phyloP scores from a whole-genome alignment of 305 asterid genomes.

The Solanum hybrid region DNA sequence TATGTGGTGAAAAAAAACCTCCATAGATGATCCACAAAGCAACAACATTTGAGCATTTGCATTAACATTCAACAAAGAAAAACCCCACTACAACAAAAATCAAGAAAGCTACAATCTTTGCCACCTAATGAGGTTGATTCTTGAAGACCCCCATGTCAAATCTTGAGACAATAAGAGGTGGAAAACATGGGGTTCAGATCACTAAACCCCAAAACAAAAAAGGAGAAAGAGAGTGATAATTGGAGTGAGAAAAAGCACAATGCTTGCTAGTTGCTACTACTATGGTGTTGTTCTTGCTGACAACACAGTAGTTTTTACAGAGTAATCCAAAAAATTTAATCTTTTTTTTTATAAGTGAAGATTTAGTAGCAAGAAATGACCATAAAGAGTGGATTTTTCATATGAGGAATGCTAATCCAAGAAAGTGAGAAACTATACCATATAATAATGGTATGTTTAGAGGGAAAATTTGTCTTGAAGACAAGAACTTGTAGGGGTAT shows the following conservation, averaged over 20 bases:
- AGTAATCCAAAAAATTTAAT: not conserved
- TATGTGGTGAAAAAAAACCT: slow-evolving; percentile 10
- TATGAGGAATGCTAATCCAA: slow-evolving; percentile 1
- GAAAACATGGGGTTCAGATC: slow-evolving; percentile 5
- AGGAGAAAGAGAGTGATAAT: slow-evolving; percentile 20
- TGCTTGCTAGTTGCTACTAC: slow-evolving; percentile 2
- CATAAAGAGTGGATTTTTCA: slow-evolving; percentile 24
- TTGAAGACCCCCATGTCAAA: slow-evolving; percentile 26
- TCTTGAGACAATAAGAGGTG: slow-evolving; percentile 20
- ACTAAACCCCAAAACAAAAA: slow-evolving; percentile 11
- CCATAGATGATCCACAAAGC: slow-evolving; percentile 27
- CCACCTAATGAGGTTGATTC: slow-evolving; percentile 9
- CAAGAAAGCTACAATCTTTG: slow-evolving; percentile 17
- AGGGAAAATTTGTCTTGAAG: not conserved
- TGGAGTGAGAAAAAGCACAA: slow-evolving; percentile 35
- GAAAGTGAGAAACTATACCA: not conserved
- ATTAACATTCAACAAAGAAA: not conserved
- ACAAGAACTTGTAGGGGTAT: not conserved
- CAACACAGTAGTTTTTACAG: slow-evolving; percentile 6
- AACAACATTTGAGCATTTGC: not conserved
- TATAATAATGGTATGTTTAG: not conserved
- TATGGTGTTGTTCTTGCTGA: not conserved
- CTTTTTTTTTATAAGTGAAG: slow-evolving; percentile 12
- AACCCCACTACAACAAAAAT: slow-evolving; percentile 17
- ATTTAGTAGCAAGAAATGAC: slow-evolving; percentile 9